Conservation (phyloP, 2,329 filamentous ascomycete genomes). For the Laburnicola sp. region DNA sequence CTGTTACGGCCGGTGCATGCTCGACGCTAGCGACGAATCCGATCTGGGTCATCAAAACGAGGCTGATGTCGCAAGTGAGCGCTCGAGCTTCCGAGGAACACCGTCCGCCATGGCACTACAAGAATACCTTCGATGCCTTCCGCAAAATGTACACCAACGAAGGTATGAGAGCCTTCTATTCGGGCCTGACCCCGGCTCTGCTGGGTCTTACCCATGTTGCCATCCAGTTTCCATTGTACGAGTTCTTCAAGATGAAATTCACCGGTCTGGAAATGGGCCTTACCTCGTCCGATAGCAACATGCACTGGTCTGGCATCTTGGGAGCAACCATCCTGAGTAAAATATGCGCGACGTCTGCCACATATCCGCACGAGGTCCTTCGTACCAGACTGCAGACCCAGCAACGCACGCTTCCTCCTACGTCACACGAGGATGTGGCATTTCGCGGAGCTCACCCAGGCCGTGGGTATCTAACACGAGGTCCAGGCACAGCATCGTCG, state of each 20-base stretch:
- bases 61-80: conserved; percentile 91
- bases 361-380: conserved; percentile 96
- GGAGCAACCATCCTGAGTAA: conserved; percentile 92
- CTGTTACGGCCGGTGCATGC: conserved; percentile 85
- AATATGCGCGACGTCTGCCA: conserved; percentile 88
- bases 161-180: conserved; percentile 90
- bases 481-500: conserved; percentile 53
- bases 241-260: conserved; percentile 87
- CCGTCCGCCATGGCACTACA: conserved; percentile 86
- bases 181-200: conserved; percentile 86
- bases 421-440: conserved; percentile 54
- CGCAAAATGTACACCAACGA: conserved; percentile 94
- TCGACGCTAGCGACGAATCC: conserved; percentile 95
- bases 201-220: conserved; percentile 93
- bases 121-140: conserved; percentile 84
- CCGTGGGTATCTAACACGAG: conserved; percentile 49
- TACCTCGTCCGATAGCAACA: conserved; percentile 58
- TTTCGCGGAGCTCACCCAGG: conserved; percentile 46
- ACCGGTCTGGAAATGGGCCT: conserved; percentile 88
- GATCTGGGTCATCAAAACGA: conserved; percentile 99
- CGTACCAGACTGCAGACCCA: conserved; percentile 93
- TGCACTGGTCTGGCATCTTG: conserved; percentile 81
- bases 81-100: conserved; percentile 57
- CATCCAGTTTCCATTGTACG: conserved; percentile 95
- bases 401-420: conserved; percentile 64